phyloP scores from a whole-genome alignment of 768 basidiomycete species.

The Dacryopinax spathularia region DNA sequence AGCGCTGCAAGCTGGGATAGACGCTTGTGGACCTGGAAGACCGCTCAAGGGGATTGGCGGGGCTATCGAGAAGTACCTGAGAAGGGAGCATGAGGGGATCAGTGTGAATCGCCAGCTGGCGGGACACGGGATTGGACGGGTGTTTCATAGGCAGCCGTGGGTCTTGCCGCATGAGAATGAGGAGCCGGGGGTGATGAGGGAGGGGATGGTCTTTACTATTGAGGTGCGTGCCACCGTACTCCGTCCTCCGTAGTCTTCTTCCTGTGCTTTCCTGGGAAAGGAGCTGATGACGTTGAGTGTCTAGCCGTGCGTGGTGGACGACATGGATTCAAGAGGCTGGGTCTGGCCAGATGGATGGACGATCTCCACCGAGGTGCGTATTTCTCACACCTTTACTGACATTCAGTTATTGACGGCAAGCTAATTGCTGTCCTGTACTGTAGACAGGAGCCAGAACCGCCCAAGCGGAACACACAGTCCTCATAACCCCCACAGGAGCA shows the following conservation, averaged over 20 bases:
- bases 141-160: conserved; percentile 73
- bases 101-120: conserved; percentile 58
- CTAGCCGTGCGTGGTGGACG: conserved; percentile 68
- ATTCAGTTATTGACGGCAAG: background rate
- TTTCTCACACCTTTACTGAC: background rate
- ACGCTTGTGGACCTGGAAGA: conserved; percentile 54
- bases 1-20: conserved; percentile 58
- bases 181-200: conserved; percentile 65
- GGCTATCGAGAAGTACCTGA: conserved; percentile 32
- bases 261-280: background rate
- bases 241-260: background rate
- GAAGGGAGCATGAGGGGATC: conserved; percentile 35
- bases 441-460: too few relatives aligned
- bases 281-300: background rate
- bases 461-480: too few relatives aligned
- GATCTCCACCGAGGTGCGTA: conserved; percentile 63
- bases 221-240: conserved; percentile 38
- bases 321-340: conserved; percentile 49
- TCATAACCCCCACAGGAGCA: too few relatives aligned
- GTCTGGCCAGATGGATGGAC: conserved; percentile 91
- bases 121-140: conserved; percentile 75
- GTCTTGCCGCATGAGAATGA: conserved; percentile 73
- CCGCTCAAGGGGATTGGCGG: conserved; percentile 57
- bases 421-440: background rate
- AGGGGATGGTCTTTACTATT: conserved; percentile 85